Conservation (phyloP, 768 basidiomycete genomes). For the Leccinum obscurum region DNA sequence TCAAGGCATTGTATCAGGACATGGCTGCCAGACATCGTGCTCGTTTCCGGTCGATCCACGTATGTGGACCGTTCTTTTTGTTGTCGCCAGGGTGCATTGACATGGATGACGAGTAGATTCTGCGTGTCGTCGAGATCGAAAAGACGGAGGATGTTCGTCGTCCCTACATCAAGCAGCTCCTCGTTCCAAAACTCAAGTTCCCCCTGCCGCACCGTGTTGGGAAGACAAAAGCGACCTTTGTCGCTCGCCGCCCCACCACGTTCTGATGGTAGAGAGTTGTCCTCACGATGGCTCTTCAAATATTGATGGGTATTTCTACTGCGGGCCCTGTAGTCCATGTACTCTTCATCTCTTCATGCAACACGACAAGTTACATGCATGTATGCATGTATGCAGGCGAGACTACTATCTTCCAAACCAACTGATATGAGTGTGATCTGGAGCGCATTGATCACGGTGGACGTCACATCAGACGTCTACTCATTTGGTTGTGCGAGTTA, state of each 20-base stretch:
- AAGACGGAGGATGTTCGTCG: conserved; percentile 91
- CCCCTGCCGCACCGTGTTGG: conserved; percentile 89
- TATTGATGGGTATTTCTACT: conserved; percentile 9
- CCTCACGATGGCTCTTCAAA: neutral
- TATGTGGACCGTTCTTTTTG: conserved; percentile 40
- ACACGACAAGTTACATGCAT: conserved; percentile 12
- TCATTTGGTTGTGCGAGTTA: neutral
- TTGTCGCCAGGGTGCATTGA: conserved; percentile 3
- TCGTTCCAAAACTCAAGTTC: conserved; percentile 91
- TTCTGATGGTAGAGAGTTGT: conserved; percentile 44
- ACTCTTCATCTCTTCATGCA: conserved; percentile 17
- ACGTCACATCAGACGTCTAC: neutral
- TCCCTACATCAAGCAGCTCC: conserved; percentile 97
- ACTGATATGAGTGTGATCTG: neutral
- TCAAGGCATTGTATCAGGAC: conserved; percentile 97
- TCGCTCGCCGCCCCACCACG: conserved; percentile 73
- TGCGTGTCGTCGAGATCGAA: conserved; percentile 95
- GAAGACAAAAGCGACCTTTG: conserved; percentile 79
- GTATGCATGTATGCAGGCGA: conserved; percentile 1
- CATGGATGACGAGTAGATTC: conserved; percentile 58
- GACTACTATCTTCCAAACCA: neutral
- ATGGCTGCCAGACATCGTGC: conserved; percentile 99
- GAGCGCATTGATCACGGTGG: neutral
- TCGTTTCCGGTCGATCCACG: conserved; percentile 98
- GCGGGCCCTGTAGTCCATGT: conserved; percentile 16